A percentile compares a stretch with the other conserved stretches of the same genome.
Conservation (phyloP, 169 alveolate species). For the Prorocentrum cordatum region DNA sequence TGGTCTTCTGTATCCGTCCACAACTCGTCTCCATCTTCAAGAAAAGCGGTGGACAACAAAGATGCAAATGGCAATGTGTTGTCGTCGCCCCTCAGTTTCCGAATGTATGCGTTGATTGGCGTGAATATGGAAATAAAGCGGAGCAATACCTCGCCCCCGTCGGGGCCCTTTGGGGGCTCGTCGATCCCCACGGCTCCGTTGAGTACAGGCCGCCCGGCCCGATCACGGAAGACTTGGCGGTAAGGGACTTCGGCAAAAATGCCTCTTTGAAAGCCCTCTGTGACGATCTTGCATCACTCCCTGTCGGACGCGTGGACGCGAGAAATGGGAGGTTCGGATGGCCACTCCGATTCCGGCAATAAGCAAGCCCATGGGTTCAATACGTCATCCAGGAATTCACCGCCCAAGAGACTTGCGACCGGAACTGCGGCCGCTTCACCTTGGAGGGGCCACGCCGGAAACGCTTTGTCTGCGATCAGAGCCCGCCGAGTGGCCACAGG, state of each 20-base stretch:
- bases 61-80: not conserved
- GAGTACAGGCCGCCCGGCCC: not conserved
- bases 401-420: not conserved
- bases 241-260: not conserved
- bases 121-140: not conserved
- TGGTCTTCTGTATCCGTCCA: not conserved
- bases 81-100: not conserved
- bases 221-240: not conserved
- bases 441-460: not conserved
- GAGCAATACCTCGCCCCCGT: not conserved
- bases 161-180: not conserved
- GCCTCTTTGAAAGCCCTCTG: not conserved
- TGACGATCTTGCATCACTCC: not conserved
- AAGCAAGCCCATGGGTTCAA: not conserved
- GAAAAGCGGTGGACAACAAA: not conserved
- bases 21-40: not conserved
- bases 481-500: too few species aligned
- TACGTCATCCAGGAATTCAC: not conserved
- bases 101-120: not conserved
- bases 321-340: not conserved
- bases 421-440: not conserved
- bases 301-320: not conserved
- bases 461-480: not conserved
- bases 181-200: not conserved
- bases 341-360: not conserved